These are phyloP conservation scores for Diaporthe citrichinensis DNA, from an alignment of 2,329 filamentous ascomycete species.

Conservation along the genomic window DNA sequence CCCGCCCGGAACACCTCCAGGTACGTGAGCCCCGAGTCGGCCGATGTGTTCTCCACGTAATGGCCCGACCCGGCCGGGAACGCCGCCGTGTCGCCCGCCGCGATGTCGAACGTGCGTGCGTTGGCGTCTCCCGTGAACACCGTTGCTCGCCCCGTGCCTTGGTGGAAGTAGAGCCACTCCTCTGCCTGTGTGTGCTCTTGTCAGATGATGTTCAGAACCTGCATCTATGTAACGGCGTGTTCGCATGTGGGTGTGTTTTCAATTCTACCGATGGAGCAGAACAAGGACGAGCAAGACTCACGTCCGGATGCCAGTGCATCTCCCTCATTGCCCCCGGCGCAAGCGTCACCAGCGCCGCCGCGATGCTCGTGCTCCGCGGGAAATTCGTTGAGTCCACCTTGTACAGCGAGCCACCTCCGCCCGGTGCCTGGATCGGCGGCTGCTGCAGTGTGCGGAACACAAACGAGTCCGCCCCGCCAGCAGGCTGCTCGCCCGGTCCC, in stretches of 20 bases:
- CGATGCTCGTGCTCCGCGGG: conserved; percentile 75
- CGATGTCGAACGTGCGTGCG: conserved; percentile 77
- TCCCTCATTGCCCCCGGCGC: conserved; percentile 75
- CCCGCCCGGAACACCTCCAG: conserved; percentile 80
- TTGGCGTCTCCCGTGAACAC: conserved; percentile 74
- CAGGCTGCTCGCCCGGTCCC: conserved; percentile 62
- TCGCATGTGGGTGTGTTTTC: not conserved
- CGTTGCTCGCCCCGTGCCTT: conserved; percentile 72
- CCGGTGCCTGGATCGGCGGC: conserved; percentile 68
- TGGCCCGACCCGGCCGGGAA: conserved; percentile 77
- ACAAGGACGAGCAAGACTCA: conserved; percentile 50
- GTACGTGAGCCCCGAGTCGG: conserved; percentile 75
- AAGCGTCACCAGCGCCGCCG: conserved; percentile 74
- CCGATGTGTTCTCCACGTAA: conserved; percentile 78
- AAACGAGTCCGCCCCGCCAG: conserved; percentile 69
- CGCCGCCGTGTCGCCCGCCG: conserved; percentile 75
- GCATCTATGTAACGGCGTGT: not conserved
- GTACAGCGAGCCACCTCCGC: conserved; percentile 72
- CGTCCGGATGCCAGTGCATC: conserved; percentile 79
- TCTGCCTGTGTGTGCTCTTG: conserved; percentile 63
- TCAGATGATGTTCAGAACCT: not conserved
- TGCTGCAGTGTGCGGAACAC: conserved; percentile 73
- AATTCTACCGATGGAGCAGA: rapidly evolving
- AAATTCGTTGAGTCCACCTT: conserved; percentile 79
- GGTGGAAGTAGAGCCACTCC: conserved; percentile 80